Evolutionary conservation across 441 rosid genomes (phyloP).

Genomic region (Cnidoscolus chayamansa): DNA sequence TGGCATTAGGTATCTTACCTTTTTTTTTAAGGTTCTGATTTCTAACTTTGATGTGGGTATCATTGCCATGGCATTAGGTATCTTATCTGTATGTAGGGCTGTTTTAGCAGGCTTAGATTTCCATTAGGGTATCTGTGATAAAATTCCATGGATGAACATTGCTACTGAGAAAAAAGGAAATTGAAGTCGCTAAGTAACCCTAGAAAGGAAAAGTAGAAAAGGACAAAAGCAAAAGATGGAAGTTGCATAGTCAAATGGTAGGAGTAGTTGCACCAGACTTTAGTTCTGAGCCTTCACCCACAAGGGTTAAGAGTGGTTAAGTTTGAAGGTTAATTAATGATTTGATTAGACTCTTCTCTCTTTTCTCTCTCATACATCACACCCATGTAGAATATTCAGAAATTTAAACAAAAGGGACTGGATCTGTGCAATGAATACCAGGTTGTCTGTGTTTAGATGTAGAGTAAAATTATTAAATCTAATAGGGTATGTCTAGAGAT

Average conservation of each 20-base stretch:
- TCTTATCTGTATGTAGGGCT: too few relatives aligned
- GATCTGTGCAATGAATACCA: constrained; percentile 29
- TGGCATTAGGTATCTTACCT: too few relatives aligned
- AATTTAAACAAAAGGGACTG: constrained; percentile 16
- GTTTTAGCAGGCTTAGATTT: not conserved
- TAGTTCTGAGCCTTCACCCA: constrained; percentile 14
- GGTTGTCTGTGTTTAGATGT: too few relatives aligned
- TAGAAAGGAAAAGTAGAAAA: not conserved
- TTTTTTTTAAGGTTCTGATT: too few relatives aligned
- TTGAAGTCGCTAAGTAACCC: too few relatives aligned
- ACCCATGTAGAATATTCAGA: constrained; percentile 29
- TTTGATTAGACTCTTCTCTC: too few relatives aligned
- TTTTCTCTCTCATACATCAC: constrained; percentile 20
- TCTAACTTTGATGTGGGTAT: too few relatives aligned
- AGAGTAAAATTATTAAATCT: too few relatives aligned
- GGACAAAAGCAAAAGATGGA: not conserved
- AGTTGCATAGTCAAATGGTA: constrained; percentile 16
- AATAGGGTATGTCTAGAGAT: too few relatives aligned
- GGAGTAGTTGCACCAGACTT: constrained; percentile 32
- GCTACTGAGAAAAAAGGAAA: too few relatives aligned
- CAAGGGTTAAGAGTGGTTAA: constrained; percentile 21
- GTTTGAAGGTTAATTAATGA: constrained; percentile 18
- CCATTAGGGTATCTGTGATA: not conserved
- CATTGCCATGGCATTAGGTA: too few relatives aligned
- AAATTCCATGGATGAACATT: too few relatives aligned